phyloP scores from a whole-genome alignment of 441 rosid species.

The Raphanus hybrid region DNA sequence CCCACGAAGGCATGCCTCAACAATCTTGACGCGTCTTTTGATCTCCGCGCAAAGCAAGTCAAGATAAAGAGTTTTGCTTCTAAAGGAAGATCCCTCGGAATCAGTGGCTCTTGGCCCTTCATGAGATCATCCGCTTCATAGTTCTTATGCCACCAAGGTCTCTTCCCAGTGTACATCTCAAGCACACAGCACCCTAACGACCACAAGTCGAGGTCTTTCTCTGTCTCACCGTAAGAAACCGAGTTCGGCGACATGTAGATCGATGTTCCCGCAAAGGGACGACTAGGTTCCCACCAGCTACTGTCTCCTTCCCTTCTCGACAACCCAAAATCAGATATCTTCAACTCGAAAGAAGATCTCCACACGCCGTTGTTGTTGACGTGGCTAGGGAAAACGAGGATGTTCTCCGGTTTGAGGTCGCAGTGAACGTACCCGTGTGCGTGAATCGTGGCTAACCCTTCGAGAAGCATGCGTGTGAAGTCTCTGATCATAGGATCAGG shows the following conservation, averaged over 20 bases:
- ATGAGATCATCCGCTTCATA: neutral
- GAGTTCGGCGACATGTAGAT: slow-evolving; percentile 2
- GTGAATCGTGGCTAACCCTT: slow-evolving; percentile 4
- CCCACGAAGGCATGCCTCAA: too few relatives aligned
- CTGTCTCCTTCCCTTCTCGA: neutral
- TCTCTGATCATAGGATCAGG: neutral
- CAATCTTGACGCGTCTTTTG: too few relatives aligned
- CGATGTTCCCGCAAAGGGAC: slow-evolving; percentile 1
- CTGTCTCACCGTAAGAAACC: slow-evolving; percentile 1
- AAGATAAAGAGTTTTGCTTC: too few relatives aligned
- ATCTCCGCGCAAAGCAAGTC: too few relatives aligned
- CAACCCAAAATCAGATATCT: slow-evolving; percentile 1
- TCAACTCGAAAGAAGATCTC: neutral
- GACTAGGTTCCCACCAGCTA: neutral
- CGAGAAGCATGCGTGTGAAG: neutral
- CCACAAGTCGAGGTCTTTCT: neutral
- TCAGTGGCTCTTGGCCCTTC: neutral
- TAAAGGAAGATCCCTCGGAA: neutral
- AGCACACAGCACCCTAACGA: neutral
- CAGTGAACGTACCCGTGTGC: neutral
- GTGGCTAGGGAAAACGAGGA: neutral
- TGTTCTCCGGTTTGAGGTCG: slow-evolving; percentile 8
- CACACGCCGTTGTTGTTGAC: neutral
- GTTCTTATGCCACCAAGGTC: slow-evolving; percentile 11
- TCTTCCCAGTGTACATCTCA: slow-evolving; percentile 1